These are phyloP conservation scores for Aphanomyces cochlioides DNA, from an alignment of 352 stramenopile species.

Conservation along the genomic window DNA sequence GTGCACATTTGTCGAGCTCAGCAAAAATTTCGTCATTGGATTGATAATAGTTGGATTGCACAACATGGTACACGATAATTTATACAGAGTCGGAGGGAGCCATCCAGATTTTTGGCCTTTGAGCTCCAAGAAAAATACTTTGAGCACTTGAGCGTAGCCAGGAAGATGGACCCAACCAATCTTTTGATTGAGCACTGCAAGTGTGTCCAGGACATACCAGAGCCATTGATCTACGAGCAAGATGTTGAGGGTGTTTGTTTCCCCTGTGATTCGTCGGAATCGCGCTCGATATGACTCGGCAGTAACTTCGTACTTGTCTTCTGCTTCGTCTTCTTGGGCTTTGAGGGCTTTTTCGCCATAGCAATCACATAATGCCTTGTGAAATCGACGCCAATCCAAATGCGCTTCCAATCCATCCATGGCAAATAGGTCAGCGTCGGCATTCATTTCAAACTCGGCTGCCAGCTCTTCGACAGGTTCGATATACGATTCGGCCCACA, in stretches of 20 bases:
- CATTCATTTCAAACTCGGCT: constrained; percentile 77
- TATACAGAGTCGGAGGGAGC: constrained; percentile 82
- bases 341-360: constrained; percentile 83
- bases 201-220: constrained; percentile 85
- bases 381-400: constrained; percentile 84
- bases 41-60: constrained; percentile 86
- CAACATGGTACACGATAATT: constrained; percentile 86
- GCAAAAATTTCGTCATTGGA: constrained; percentile 86
- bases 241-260: constrained; percentile 86
- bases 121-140: constrained; percentile 86
- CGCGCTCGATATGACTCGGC: constrained; percentile 77
- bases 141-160: constrained; percentile 82
- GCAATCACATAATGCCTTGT: constrained; percentile 85
- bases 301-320: constrained; percentile 88
- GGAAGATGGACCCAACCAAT: constrained; percentile 83
- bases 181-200: constrained; percentile 87
- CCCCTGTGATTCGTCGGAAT: constrained; percentile 71
- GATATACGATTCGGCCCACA: constrained; percentile 84
- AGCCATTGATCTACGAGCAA: constrained; percentile 84
- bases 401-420: constrained; percentile 87
- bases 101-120: constrained; percentile 86
- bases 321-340: constrained; percentile 81
- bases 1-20: constrained; percentile 84
- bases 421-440: constrained; percentile 77
- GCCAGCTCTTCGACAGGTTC: constrained; percentile 71